Evolutionary conservation across 139 green algal species (phyloP).

Genomic region (Auxenochlorella pyrenoidosa): DNA sequence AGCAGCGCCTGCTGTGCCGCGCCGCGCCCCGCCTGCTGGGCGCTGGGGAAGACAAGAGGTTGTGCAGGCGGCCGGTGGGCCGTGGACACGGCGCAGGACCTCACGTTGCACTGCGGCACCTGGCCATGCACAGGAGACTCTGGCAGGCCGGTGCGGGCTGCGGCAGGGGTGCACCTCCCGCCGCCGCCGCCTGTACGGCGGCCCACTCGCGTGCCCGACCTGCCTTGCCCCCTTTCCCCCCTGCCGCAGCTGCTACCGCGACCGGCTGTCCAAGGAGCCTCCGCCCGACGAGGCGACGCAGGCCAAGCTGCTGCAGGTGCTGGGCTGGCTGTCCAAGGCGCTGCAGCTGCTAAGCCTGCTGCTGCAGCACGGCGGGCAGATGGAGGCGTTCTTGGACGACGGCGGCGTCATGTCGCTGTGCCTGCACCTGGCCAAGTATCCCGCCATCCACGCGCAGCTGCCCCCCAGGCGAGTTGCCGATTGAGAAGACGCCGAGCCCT

Average conservation of each 20-base stretch:
- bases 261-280: slow-evolving; percentile 10
- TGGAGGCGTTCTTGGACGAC: slow-evolving; percentile 32
- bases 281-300: neutral
- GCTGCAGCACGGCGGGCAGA: slow-evolving; percentile 35
- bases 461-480: slow-evolving; percentile 17
- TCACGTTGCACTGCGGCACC: too few species aligned
- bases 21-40: neutral
- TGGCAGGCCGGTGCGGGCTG: too few species aligned
- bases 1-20: neutral
- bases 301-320: slow-evolving; percentile 7
- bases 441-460: slow-evolving; percentile 17
- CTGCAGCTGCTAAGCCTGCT: slow-evolving; percentile 34
- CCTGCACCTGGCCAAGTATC: slow-evolving; percentile 28
- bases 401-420: slow-evolving; percentile 27
- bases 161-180: neutral
- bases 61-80: too few species aligned
- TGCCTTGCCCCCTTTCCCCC: neutral
- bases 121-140: too few species aligned
- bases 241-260: slow-evolving; percentile 30
- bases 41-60: too few species aligned
- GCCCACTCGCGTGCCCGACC: neutral
- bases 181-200: neutral
- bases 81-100: too few species aligned
- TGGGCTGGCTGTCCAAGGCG: slow-evolving; percentile 31
- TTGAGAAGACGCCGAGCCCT: too few species aligned